Evolutionary conservation across 1,139 yeast genomes (phyloP).

Genomic region (Nakaseomyces delphensis): DNA sequence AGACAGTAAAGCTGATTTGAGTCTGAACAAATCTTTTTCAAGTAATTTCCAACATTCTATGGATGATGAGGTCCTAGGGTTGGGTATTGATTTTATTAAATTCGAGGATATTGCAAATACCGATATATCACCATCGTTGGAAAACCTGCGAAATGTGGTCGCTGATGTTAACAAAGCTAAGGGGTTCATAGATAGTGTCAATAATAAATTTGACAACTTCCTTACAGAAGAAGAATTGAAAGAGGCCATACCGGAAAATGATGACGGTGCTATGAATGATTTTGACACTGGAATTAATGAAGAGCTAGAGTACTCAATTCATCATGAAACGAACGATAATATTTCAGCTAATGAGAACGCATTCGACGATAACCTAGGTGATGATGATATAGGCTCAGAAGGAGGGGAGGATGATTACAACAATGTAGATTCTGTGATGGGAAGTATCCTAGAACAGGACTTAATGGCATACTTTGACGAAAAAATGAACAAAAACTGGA

Average conservation of each 20-base stretch:
- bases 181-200: conserved; percentile 43
- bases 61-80: conserved; percentile 28
- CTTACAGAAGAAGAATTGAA: conserved; percentile 30
- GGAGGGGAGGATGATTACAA: conserved; percentile 19
- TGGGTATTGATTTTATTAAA: conserved; percentile 30
- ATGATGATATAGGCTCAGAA: conserved; percentile 19
- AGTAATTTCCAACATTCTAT: conserved; percentile 8
- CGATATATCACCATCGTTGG: conserved; percentile 56
- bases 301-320: conserved; percentile 17
- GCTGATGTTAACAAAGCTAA: conserved; percentile 52
- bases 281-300: conserved; percentile 14
- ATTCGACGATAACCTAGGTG: conserved; percentile 18
- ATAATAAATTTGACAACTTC: conserved; percentile 29
- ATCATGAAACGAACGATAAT: conserved; percentile 28
- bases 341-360: conserved; percentile 10
- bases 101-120: conserved; percentile 35
- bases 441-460: conserved; percentile 50
- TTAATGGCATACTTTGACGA: conserved; percentile 76
- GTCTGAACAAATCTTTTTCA: conserved; percentile 3
- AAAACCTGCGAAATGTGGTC: conserved; percentile 48
- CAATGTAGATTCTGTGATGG: conserved; percentile 14
- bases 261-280: conserved; percentile 23
- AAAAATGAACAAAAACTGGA: conserved; percentile 63
- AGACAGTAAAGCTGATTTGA: conserved; percentile 1
- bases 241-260: conserved; percentile 33